phyloP scores from a whole-genome alignment of 805 yeast species.

The Candida andamanensis region DNA sequence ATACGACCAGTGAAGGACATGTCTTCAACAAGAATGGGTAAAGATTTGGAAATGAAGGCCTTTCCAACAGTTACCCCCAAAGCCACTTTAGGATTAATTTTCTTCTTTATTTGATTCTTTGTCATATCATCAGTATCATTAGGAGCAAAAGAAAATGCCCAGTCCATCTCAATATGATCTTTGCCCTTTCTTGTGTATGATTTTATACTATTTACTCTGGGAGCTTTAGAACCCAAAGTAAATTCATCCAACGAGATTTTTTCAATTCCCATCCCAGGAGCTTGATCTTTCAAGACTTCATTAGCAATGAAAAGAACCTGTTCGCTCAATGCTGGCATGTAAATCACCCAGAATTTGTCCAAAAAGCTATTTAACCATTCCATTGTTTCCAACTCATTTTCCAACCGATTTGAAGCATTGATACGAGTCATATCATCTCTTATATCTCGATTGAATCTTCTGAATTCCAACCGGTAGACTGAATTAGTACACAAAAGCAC shows the following conservation, averaged over 20 bases:
- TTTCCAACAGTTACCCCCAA: constrained; percentile 78
- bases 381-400: constrained; percentile 64
- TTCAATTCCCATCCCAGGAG: constrained; percentile 81
- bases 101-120: constrained; percentile 61
- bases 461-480: constrained; percentile 65
- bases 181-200: constrained; percentile 67
- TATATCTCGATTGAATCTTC: constrained; percentile 69
- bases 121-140: constrained; percentile 83
- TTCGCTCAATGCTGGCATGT: constrained; percentile 80
- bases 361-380: constrained; percentile 76
- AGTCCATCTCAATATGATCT: constrained; percentile 73
- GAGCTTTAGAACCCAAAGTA: constrained; percentile 77
- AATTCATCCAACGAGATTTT: constrained; percentile 69
- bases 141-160: constrained; percentile 79
- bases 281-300: constrained; percentile 59
- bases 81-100: constrained; percentile 75
- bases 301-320: constrained; percentile 69
- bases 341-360: constrained; percentile 81
- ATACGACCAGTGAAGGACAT: constrained; percentile 72
- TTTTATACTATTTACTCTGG: constrained; percentile 64
- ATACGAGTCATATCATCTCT: constrained; percentile 72
- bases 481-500: constrained; percentile 60
- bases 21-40: constrained; percentile 77
- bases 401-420: constrained; percentile 58
- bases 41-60: constrained; percentile 67